A percentile compares a stretch with the other conserved stretches of the same genome.
phyloP scores from a whole-genome alignment of 768 basidiomycete genomes.

The Mycena latifolia region DNA sequence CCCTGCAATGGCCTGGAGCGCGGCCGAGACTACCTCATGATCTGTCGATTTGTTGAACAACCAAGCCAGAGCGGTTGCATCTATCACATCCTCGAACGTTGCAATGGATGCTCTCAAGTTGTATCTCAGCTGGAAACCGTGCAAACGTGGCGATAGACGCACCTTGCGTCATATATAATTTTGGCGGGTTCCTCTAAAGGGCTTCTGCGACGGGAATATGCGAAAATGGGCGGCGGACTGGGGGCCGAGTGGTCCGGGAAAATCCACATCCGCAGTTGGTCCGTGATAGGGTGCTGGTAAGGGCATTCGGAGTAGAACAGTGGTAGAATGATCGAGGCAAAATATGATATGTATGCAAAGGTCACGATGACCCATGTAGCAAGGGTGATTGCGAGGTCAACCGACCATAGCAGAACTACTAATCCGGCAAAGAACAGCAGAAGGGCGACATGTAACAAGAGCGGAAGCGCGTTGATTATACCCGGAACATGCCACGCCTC shows the following conservation, averaged over 20 bases:
- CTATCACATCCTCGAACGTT: slow-evolving; percentile 47
- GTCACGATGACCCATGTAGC: slow-evolving; percentile 50
- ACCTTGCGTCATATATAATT: slow-evolving; percentile 31
- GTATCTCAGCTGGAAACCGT: neutral
- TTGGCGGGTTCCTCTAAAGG: slow-evolving; percentile 4
- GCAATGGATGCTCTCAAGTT: slow-evolving; percentile 1
- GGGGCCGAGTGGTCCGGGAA: slow-evolving; percentile 6
- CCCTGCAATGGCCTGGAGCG: slow-evolving; percentile 53
- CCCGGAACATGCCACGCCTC: slow-evolving; percentile 54
- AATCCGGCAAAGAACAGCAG: slow-evolving; percentile 57
- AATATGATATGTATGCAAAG: slow-evolving; percentile 52
- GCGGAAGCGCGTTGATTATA: slow-evolving; percentile 53
- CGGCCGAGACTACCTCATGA: slow-evolving; percentile 44
- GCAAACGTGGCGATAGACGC: neutral
- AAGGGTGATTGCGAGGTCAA: slow-evolving; percentile 47
- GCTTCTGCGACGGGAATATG: slow-evolving; percentile 1
- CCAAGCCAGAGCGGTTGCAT: slow-evolving; percentile 54
- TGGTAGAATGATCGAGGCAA: slow-evolving; percentile 53
- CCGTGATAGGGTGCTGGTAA: slow-evolving; percentile 55
- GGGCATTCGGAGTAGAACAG: slow-evolving; percentile 55
- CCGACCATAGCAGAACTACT: slow-evolving; percentile 55
- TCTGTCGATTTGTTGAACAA: slow-evolving; percentile 50
- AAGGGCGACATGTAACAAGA: slow-evolving; percentile 56
- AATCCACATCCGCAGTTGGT: slow-evolving; percentile 45
- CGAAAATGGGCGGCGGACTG: neutral